These are phyloP conservation scores for Trichoderma afroharzianum DNA, from an alignment of 2,329 filamentous ascomycete genomes.

Conservation along the genomic window DNA sequence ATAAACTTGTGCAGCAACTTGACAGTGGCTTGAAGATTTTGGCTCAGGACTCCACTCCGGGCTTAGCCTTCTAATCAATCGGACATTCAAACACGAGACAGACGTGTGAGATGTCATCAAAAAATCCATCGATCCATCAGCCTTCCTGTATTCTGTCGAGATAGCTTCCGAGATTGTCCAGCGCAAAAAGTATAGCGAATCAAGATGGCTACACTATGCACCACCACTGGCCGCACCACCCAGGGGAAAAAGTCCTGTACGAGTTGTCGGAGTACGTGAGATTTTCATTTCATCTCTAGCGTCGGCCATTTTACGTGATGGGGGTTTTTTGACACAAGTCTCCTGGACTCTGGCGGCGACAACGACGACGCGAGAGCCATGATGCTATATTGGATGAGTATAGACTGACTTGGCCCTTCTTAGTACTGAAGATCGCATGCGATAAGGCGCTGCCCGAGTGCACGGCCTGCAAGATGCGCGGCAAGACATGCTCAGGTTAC, in stretches of 20 bases:
- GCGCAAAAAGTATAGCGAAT: too few species aligned
- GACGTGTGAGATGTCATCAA: not conserved
- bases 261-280: slow-evolving; percentile 12
- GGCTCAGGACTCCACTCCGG: not conserved
- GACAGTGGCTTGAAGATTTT: not conserved
- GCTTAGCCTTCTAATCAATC: not conserved
- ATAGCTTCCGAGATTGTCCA: not conserved
- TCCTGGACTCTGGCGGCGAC: not conserved
- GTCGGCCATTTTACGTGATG: not conserved
- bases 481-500: slow-evolving; percentile 15
- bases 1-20: not conserved
- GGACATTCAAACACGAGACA: not conserved
- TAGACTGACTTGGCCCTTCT: not conserved
- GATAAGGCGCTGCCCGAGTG: slow-evolving; percentile 8
- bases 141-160: not conserved
- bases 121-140: not conserved
- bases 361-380: not conserved
- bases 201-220: not conserved
- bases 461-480: slow-evolving; percentile 8
- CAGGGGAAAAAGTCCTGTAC: not conserved
- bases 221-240: not conserved
- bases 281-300: not conserved
- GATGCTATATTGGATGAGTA: not conserved
- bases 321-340: not conserved
- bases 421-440: slow-evolving; percentile 17